Evolutionary conservation across 2,329 filamentous ascomycete genomes (phyloP).

Genomic region (Coniochaeta hoffmannii): DNA sequence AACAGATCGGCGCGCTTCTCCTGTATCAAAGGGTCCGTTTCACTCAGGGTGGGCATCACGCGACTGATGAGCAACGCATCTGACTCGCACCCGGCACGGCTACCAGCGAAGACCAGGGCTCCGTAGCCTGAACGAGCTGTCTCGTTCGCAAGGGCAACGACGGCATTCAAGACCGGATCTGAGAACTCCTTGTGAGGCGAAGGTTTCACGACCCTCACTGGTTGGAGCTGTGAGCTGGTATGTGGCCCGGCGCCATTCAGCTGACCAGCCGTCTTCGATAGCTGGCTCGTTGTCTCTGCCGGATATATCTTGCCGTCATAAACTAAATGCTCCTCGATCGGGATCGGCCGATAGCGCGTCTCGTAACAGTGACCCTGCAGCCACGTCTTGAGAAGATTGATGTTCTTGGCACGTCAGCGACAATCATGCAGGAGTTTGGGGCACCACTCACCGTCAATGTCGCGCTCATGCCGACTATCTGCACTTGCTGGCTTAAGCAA

Average conservation of each 20-base stretch:
- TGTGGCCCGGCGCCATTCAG: conserved; percentile 17
- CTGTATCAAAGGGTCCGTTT: conserved; percentile 38
- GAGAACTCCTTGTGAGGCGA: conserved; percentile 55
- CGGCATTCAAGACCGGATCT: conserved; percentile 60
- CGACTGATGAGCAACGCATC: conserved; percentile 62
- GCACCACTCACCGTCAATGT: conserved; percentile 55
- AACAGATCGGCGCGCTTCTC: conserved; percentile 58
- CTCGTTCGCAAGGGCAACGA: conserved; percentile 62
- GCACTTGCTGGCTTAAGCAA: conserved; percentile 57
- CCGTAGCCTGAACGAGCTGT: conserved; percentile 63
- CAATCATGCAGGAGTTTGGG: not conserved
- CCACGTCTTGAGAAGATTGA: conserved; percentile 61
- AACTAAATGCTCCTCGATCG: conserved; percentile 67
- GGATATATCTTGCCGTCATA: conserved; percentile 63
- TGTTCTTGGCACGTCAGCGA: conserved; percentile 45
- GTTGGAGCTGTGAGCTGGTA: conserved; percentile 25
- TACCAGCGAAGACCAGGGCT: conserved; percentile 66
- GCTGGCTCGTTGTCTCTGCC: conserved; percentile 47
- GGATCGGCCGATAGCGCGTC: conserved; percentile 67
- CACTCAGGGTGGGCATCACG: conserved; percentile 47
- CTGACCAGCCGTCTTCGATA: conserved; percentile 50
- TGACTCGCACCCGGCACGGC: conserved; percentile 58
- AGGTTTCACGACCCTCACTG: conserved; percentile 40
- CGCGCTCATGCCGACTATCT: conserved; percentile 75
- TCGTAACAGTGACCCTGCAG: conserved; percentile 64